Conservation (phyloP, 768 basidiomycete genomes). For the Rhizopogon rudus region DNA sequence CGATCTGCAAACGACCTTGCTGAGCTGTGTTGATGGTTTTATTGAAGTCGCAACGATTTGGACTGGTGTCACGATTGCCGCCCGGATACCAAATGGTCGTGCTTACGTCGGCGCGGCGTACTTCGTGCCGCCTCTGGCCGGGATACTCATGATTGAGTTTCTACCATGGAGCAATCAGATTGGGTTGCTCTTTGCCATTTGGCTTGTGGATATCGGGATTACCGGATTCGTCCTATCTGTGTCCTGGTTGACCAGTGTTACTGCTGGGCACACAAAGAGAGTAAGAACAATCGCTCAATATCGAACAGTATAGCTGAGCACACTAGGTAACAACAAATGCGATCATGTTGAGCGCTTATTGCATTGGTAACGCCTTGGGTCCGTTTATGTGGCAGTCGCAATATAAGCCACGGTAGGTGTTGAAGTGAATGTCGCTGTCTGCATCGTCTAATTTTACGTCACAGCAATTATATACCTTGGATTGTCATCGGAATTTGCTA, state of each 20-base stretch:
- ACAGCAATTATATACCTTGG: slow-evolving; percentile 73
- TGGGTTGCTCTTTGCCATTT: slow-evolving; percentile 51
- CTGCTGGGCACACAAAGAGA: slow-evolving; percentile 69
- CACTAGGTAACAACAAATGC: slow-evolving; percentile 44
- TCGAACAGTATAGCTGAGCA: not conserved
- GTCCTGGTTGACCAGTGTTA: slow-evolving; percentile 62
- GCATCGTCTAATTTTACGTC: not conserved
- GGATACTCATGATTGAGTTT: slow-evolving; percentile 55
- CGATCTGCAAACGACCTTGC: slow-evolving; percentile 59
- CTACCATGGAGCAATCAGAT: slow-evolving; percentile 63
- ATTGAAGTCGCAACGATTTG: slow-evolving; percentile 69
- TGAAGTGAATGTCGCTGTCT: not conserved
- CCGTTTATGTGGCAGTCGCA: slow-evolving; percentile 75
- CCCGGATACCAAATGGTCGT: slow-evolving; percentile 49
- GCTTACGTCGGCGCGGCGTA: slow-evolving; percentile 58
- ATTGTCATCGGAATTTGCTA: slow-evolving; percentile 68
- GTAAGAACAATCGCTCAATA: slow-evolving; percentile 34
- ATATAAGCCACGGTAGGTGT: slow-evolving; percentile 58
- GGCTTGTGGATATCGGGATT: slow-evolving; percentile 38
- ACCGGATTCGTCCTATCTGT: slow-evolving; percentile 59
- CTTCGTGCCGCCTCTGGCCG: slow-evolving; percentile 61
- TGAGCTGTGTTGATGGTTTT: slow-evolving; percentile 60
- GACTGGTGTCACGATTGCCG: slow-evolving; percentile 54
- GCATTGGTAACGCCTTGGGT: slow-evolving; percentile 58
- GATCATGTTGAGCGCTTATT: slow-evolving; percentile 69